Conservation (phyloP, 495 filamentous ascomycete genomes). For the Penicillium longicatenatum region DNA sequence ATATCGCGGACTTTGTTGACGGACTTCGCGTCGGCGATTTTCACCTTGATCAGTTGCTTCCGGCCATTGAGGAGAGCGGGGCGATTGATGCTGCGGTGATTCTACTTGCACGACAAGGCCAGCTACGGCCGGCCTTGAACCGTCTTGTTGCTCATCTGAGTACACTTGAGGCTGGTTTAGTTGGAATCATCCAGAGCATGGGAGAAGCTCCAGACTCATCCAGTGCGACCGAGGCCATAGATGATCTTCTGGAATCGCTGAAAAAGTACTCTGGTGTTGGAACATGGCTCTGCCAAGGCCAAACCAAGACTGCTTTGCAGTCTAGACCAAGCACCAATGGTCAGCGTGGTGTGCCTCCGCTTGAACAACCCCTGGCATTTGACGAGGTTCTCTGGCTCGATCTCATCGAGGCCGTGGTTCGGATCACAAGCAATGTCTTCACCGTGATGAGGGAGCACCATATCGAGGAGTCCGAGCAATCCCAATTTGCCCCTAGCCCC, state of each 20-base stretch:
- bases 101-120: conserved; percentile 86
- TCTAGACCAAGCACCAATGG: conserved; percentile 40
- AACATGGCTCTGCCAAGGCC: conserved; percentile 92
- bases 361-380: conserved; percentile 65
- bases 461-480: conserved; percentile 16
- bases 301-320: conserved; percentile 66
- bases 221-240: conserved; percentile 53
- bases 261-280: conserved; percentile 89
- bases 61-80: conserved; percentile 83
- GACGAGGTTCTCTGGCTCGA: conserved; percentile 91
- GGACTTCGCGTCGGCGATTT: conserved; percentile 77
- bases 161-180: conserved; percentile 76
- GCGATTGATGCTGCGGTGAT: conserved; percentile 93
- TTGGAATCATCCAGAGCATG: conserved; percentile 65
- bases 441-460: conserved; percentile 34
- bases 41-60: conserved; percentile 77
- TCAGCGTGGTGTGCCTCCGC: conserved; percentile 34
- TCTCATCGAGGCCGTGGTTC: conserved; percentile 81
- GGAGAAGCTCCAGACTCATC: conserved; percentile 56
- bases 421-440: conserved; percentile 68
- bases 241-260: conserved; percentile 69
- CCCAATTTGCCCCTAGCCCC: conserved; percentile 10
- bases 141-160: conserved; percentile 76
- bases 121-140: conserved; percentile 79
- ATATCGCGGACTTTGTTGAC: conserved; percentile 85